phyloP scores from a whole-genome alignment of 1,284 basidiomycete species.

The Boletus austroedulis region DNA sequence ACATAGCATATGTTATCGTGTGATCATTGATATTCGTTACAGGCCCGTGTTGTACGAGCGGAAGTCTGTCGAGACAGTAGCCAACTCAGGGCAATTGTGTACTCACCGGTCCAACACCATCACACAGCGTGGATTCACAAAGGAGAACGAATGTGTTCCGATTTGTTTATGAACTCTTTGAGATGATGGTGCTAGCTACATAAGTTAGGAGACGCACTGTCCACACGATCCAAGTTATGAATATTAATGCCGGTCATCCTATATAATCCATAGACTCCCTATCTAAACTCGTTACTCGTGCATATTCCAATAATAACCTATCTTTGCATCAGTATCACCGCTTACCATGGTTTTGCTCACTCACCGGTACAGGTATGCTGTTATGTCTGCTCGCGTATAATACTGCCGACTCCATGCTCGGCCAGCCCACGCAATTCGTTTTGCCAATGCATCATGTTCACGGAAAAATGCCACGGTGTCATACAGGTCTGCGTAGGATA shows the following conservation, averaged over 20 bases:
- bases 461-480: slow-evolving; percentile 60
- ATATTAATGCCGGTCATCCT: not conserved
- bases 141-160: no score
- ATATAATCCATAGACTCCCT: slow-evolving; percentile 27
- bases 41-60: no score
- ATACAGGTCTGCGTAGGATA: slow-evolving; percentile 54
- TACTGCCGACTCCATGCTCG: slow-evolving; percentile 57
- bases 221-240: no score
- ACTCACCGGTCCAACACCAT: no score
- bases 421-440: slow-evolving; percentile 55
- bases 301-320: slow-evolving; percentile 39
- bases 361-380: slow-evolving; percentile 61
- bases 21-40: no score
- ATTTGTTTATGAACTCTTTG: no score
- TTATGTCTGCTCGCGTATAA: slow-evolving; percentile 65
- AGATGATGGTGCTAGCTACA: no score
- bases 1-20: no score
- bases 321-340: not conserved
- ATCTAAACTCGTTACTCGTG: slow-evolving; percentile 25
- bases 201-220: no score
- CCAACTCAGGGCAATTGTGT: no score
- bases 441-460: slow-evolving; percentile 53
- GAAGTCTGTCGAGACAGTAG: no score
- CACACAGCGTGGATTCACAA: no score
- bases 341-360: not conserved